Evolutionary conservation across 768 basidiomycete species (phyloP), one percentile per base, ranked within the genome.

Genomic region (Russula vinacea): DNA sequence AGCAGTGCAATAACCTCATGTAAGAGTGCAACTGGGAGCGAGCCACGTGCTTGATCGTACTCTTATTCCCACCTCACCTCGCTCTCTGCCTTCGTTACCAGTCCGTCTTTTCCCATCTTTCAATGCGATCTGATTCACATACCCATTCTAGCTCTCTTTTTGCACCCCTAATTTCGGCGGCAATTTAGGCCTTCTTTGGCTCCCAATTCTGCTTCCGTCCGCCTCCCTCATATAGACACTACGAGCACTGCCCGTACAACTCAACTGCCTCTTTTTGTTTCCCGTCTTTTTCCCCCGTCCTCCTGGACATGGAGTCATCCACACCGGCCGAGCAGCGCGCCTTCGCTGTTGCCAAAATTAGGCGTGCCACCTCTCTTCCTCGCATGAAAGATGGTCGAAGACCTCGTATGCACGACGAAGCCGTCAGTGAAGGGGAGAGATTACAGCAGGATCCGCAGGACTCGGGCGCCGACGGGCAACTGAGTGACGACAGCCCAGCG

Each of bases 351-450:
- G 92, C 92, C 51, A 94, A 88, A 77, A 84, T 97, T 68, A 94
- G 90, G 77, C 86, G 94, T 70, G 94, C 94, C 49, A 91, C 93
- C 60, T 95, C 93, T 17, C 76, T 96, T 33, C 94, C 94, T 42
- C 82, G 94, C 66, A 91, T 91, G 87, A 93, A 93, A 74, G 90
- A 93, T 74, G 93, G 93, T 9, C 78, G 93, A 60, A 80, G 94
- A 49, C 93, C 92, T 0, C 90, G 88, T 54, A 91, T 92, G 90
- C 90, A 90, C 71, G 79, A 83, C 68, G 90, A 90, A 69, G 88
- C 85, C 22, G 84, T 91, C 56, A 92, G 90, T 71, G 90, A 92
- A 73, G 89, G 90, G 11, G 90, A 92, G 75, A 86, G 83, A 78
- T 69, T 74, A 68, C 69, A 74, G 58, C 59, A 74, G 73, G 53